Evolutionary conservation across 2,329 filamentous ascomycete genomes (phyloP), one percentile per base, ranked within the genome.

Genomic region (Triangularia verruculosa): DNA sequence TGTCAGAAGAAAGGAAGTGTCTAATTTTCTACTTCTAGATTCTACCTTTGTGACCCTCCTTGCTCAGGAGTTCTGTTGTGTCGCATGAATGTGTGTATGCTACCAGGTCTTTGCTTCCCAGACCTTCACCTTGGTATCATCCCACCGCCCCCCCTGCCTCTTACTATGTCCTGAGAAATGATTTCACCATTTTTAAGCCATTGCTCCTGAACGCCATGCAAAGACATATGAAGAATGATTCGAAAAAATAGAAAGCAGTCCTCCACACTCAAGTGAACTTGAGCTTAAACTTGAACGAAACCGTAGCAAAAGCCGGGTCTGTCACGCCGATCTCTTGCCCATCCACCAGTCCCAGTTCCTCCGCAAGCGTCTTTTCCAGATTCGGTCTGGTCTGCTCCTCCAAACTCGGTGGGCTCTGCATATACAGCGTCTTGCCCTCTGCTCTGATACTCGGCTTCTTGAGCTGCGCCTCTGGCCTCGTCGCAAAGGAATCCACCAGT

Each of bases 281-380:
- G 47, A 87, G 73, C 69, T 78, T 79, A 69, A 85, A 87, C 66
- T 80, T 81, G 71, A 87, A 87, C 20, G 86, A 88, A 73, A 90
- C 86, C 25, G 91, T 88, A 32, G 88, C 86, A 74, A 96, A 95
- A 1, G 92, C 91, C n/a, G 92, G 90, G 76, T 98, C 94, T 15
- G 92, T 93, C 55, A 99, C 89, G n/a, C 88, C 92, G 56, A 99
- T 84, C 77, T 97, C 92, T 74, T 97, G 90, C 12, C 93, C 92
- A 70, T 93, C 83, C 54, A 85, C 84, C 22, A 99, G 71, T 0
- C 80, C 82, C 67, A 99, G 75, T 17, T 17, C 39, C 17, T 96
- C 92, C 27, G 76, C 78, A 64, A 99, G 80, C 71, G 89, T 95
- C 79, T 90, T 91, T 66, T 82, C 81, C 66, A 99, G 79, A 74